phyloP scores from a whole-genome alignment of 768 basidiomycete genomes.

The Suillus weaverae region DNA sequence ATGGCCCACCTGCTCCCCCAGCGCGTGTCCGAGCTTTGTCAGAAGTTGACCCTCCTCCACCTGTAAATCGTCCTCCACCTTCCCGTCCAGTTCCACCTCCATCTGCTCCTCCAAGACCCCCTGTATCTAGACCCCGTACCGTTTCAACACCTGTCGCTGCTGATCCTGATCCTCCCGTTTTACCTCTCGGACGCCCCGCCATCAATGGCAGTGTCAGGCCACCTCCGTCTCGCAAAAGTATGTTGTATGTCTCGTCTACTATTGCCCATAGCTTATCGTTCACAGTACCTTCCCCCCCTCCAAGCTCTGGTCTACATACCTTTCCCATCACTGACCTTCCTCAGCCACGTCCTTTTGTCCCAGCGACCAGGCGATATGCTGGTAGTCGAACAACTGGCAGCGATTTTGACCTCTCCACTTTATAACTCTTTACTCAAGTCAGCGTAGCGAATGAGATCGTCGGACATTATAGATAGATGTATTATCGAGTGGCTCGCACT shows the following conservation, averaged over 20 bases:
- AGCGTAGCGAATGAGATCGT: not conserved
- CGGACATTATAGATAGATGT: not conserved
- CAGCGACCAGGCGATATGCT: constrained; percentile 52
- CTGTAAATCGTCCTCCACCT: constrained; percentile 18
- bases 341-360: constrained; percentile 64
- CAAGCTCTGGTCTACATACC: constrained; percentile 64
- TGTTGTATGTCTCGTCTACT: constrained; percentile 18
- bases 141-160: constrained; percentile 25
- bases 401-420: constrained; percentile 55
- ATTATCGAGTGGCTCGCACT: not conserved
- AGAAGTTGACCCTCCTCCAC: constrained; percentile 38
- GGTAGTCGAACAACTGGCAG: constrained; percentile 71
- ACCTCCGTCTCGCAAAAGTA: constrained; percentile 50
- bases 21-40: constrained; percentile 46
- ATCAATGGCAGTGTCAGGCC: constrained; percentile 26
- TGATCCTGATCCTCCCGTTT: constrained; percentile 20
- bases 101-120: constrained; percentile 9
- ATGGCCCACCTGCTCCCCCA: constrained; percentile 34
- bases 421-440: constrained; percentile 24
- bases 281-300: constrained; percentile 56
- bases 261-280: constrained; percentile 12
- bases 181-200: constrained; percentile 10
- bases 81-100: constrained; percentile 1
- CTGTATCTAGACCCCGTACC: constrained; percentile 24
- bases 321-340: constrained; percentile 83